Evolutionary conservation across 768 basidiomycete species (phyloP).

Genomic region (Asterophora lycoperdoides): DNA sequence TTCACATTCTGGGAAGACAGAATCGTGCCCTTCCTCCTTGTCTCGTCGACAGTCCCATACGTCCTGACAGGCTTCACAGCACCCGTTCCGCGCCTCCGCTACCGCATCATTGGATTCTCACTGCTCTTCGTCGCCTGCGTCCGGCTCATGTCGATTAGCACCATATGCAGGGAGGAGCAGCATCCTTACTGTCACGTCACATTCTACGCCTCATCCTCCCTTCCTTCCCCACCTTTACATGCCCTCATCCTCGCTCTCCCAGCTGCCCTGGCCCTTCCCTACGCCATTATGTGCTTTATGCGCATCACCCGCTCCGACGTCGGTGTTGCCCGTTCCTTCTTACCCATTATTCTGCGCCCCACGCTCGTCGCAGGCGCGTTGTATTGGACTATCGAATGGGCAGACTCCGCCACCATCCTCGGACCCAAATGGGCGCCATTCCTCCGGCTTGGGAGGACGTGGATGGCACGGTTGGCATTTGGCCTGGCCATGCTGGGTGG

Average conservation of each 20-base stretch:
- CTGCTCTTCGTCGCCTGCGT: slow-evolving; percentile 61
- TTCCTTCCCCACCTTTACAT: slow-evolving; percentile 58
- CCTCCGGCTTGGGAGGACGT: slow-evolving; percentile 53
- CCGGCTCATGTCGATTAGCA: slow-evolving; percentile 75
- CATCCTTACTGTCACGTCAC: slow-evolving; percentile 86
- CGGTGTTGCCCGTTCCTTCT: slow-evolving; percentile 62
- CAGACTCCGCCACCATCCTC: slow-evolving; percentile 50
- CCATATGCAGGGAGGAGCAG: slow-evolving; percentile 94
- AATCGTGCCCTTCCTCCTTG: slow-evolving; percentile 68
- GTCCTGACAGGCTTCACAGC: slow-evolving; percentile 62
- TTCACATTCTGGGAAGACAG: slow-evolving; percentile 98
- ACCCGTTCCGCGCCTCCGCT: slow-evolving; percentile 63
- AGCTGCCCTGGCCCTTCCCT: slow-evolving; percentile 52
- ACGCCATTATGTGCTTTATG: slow-evolving; percentile 51
- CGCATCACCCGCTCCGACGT: slow-evolving; percentile 66
- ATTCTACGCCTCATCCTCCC: slow-evolving; percentile 74
- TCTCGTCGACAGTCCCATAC: slow-evolving; percentile 58
- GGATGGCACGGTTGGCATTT: slow-evolving; percentile 56
- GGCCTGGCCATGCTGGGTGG: slow-evolving; percentile 50
- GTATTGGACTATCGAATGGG: slow-evolving; percentile 84
- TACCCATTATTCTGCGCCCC: slow-evolving; percentile 55
- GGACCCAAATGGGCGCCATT: slow-evolving; percentile 36
- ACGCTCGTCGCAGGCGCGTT: slow-evolving; percentile 53
- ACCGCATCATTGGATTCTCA: slow-evolving; percentile 72
- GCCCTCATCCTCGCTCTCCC: slow-evolving; percentile 58